Conservation (phyloP, 306 rosid genomes). For the Corylus heterophylla region DNA sequence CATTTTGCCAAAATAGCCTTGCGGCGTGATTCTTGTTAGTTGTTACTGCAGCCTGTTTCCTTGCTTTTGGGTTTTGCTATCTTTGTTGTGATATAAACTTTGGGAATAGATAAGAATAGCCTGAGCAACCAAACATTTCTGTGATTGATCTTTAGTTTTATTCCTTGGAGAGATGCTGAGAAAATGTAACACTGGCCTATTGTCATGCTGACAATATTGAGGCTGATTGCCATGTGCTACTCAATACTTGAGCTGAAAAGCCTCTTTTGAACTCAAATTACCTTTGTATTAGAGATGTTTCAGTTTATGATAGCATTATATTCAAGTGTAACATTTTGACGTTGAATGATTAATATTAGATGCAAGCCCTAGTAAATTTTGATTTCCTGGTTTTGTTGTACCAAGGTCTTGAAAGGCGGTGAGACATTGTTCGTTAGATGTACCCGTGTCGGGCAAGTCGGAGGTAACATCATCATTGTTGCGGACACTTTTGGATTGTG, state of each 20-base stretch:
- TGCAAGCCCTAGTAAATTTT: not conserved
- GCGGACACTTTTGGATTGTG: no score
- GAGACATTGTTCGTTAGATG: no score
- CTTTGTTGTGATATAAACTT: not conserved
- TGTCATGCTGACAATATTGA: not conserved
- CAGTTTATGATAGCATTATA: not conserved
- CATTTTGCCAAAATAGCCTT: not conserved
- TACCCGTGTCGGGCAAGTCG: no score
- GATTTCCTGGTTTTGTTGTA: not conserved
- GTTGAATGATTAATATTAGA: not conserved
- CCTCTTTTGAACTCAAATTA: not conserved
- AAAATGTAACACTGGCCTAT: not conserved
- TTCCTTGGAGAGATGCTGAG: not conserved
- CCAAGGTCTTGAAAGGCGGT: no score
- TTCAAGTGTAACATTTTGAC: not conserved
- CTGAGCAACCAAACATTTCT: not conserved
- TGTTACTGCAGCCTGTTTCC: not conserved
- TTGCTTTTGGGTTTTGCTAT: not conserved
- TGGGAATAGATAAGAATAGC: not conserved
- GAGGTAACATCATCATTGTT: no score
- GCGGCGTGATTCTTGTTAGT: not conserved
- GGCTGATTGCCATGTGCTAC: not conserved
- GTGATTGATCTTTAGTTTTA: not conserved
- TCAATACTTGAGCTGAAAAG: not conserved
- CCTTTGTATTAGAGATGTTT: not conserved